These are phyloP conservation scores for Fraxinus sp. DNA, from an alignment of 305 asterid species.

Conservation along the genomic window DNA sequence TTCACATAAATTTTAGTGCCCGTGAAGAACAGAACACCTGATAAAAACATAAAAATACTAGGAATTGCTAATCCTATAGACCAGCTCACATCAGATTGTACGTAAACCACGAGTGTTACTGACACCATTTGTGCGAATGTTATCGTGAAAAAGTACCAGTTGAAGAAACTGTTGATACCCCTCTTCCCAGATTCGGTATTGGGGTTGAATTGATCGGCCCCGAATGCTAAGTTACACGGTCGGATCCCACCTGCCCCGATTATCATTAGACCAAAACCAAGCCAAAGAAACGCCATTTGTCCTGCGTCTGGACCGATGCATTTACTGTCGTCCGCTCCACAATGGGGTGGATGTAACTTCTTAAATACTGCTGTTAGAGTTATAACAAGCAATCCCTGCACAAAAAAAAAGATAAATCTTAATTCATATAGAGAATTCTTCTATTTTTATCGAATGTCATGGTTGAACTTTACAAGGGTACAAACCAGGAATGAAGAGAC, in stretches of 20 bases:
- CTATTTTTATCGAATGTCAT: not conserved
- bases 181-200: slow-evolving; percentile 43
- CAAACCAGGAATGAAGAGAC: slow-evolving; percentile 39
- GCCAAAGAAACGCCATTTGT: slow-evolving; percentile 40
- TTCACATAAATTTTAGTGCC: slow-evolving; percentile 45
- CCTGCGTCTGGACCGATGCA: slow-evolving; percentile 39
- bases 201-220: slow-evolving; percentile 63
- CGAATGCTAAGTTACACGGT: slow-evolving; percentile 63
- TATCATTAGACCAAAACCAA: slow-evolving; percentile 42
- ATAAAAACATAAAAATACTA: slow-evolving; percentile 37
- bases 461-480: not conserved
- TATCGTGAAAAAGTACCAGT: slow-evolving; percentile 63
- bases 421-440: not conserved
- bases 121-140: slow-evolving; percentile 50
- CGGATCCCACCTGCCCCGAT: slow-evolving; percentile 59
- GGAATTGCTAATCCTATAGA: slow-evolving; percentile 57
- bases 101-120: slow-evolving; percentile 49
- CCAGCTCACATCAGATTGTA: slow-evolving; percentile 59
- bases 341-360: slow-evolving; percentile 50
- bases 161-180: slow-evolving; percentile 55
- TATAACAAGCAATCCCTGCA: slow-evolving; percentile 43
- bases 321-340: slow-evolving; percentile 11
- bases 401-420: not conserved
- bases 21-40: slow-evolving; percentile 40
- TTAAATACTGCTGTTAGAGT: slow-evolving; percentile 48